phyloP scores from a whole-genome alignment of 2,329 filamentous ascomycete species.

The Alternaria ethzedia region DNA sequence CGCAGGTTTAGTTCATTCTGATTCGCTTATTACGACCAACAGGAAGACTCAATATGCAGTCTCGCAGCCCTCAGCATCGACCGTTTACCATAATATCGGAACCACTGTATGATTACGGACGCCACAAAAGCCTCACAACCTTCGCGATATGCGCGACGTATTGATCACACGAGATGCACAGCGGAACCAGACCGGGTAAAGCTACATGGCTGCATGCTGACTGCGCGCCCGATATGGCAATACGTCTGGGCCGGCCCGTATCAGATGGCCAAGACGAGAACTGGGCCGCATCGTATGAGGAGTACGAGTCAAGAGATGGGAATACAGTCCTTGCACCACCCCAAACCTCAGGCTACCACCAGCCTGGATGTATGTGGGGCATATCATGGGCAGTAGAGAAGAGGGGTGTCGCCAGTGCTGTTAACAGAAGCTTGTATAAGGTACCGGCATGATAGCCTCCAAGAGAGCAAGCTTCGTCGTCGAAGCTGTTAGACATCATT shows the following conservation, averaged over 20 bases:
- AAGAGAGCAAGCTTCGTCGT: neutral
- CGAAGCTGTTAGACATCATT: no score
- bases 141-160: neutral
- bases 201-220: neutral
- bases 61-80: neutral
- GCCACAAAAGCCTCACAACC: neutral
- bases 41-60: neutral
- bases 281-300: neutral
- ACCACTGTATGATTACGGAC: neutral
- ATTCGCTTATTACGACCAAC: neutral
- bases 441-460: neutral
- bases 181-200: neutral
- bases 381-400: neutral
- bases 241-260: neutral
- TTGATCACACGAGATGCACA: neutral
- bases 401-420: neutral
- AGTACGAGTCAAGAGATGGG: neutral
- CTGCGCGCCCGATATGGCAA: neutral
- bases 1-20: neutral
- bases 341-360: neutral
- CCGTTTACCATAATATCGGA: neutral
- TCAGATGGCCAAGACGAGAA: neutral
- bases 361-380: neutral
- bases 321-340: neutral
- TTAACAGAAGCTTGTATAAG: neutral